phyloP scores from a whole-genome alignment of 441 rosid species.

The Flueggea neowawraea region DNA sequence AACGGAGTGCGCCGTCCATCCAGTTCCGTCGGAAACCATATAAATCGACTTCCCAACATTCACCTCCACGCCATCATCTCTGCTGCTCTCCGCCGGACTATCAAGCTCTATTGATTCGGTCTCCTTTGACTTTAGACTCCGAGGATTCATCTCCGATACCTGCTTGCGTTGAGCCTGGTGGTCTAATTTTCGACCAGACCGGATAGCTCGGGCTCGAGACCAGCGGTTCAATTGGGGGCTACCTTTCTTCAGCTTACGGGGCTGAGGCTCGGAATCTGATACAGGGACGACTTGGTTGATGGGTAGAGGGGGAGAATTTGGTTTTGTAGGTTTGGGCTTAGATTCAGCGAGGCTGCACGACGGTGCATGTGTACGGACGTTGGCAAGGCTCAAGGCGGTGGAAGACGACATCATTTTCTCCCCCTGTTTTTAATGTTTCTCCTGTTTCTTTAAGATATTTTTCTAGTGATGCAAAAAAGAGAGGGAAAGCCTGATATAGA shows the following conservation, averaged over 20 bases:
- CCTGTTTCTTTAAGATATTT: too few species aligned
- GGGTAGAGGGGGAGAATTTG: neutral
- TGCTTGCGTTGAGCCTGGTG: slow-evolving; percentile 30
- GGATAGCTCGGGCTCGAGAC: slow-evolving; percentile 78
- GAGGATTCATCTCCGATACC: slow-evolving; percentile 16
- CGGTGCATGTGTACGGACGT: slow-evolving; percentile 15
- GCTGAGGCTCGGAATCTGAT: slow-evolving; percentile 29
- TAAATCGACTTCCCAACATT: slow-evolving; percentile 54
- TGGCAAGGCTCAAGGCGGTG: slow-evolving; percentile 31
- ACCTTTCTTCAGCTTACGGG: slow-evolving; percentile 44
- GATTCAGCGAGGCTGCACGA: slow-evolving; percentile 18
- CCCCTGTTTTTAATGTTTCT: too few species aligned
- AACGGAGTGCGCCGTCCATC: slow-evolving; percentile 91
- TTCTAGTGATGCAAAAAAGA: too few species aligned
- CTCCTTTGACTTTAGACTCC: slow-evolving; percentile 12
- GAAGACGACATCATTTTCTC: slow-evolving; percentile 36
- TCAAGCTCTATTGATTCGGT: slow-evolving; percentile 9
- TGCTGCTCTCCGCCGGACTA: slow-evolving; percentile 14
- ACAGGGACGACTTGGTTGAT: slow-evolving; percentile 18
- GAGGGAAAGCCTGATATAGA: too few species aligned
- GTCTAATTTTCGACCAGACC: slow-evolving; percentile 65
- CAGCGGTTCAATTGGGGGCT: slow-evolving; percentile 81
- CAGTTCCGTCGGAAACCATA: slow-evolving; percentile 92
- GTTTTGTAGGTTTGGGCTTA: neutral
- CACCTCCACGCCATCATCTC: slow-evolving; percentile 21